Conservation (phyloP, 768 basidiomycete genomes). For the Lactarius tabidus region DNA sequence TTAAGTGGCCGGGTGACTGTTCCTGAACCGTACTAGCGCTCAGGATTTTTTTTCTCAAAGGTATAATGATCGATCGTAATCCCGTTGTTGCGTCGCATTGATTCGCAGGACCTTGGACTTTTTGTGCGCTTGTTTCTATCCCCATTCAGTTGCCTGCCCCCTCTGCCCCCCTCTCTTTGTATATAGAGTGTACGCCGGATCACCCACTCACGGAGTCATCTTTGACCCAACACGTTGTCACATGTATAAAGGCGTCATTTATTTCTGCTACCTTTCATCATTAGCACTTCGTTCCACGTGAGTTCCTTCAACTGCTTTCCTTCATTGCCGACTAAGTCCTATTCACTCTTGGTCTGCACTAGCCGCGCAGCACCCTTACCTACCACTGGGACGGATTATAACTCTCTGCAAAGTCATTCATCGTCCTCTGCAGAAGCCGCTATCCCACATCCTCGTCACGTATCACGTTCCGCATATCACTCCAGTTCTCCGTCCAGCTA, state of each 20-base stretch:
- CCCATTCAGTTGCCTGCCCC: neutral
- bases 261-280: neutral
- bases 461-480: neutral
- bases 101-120: too few relatives aligned
- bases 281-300: constrained; percentile 5
- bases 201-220: neutral
- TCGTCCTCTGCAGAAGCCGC: neutral
- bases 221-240: neutral
- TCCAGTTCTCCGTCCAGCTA: neutral
- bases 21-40: too few relatives aligned
- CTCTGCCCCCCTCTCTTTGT: neutral
- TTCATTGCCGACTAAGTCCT: neutral
- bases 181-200: too few relatives aligned
- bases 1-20: too few relatives aligned
- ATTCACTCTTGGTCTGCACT: neutral
- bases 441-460: neutral
- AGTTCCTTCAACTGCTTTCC: neutral
- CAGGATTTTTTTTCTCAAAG: too few relatives aligned
- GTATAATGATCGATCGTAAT: too few relatives aligned
- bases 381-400: neutral
- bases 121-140: neutral
- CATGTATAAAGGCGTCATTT: neutral
- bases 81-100: too few relatives aligned
- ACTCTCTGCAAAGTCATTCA: neutral
- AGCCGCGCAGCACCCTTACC: neutral